Evolutionary conservation across 2,329 filamentous ascomycete species (phyloP).

Genomic region (Penicillium sp.): DNA sequence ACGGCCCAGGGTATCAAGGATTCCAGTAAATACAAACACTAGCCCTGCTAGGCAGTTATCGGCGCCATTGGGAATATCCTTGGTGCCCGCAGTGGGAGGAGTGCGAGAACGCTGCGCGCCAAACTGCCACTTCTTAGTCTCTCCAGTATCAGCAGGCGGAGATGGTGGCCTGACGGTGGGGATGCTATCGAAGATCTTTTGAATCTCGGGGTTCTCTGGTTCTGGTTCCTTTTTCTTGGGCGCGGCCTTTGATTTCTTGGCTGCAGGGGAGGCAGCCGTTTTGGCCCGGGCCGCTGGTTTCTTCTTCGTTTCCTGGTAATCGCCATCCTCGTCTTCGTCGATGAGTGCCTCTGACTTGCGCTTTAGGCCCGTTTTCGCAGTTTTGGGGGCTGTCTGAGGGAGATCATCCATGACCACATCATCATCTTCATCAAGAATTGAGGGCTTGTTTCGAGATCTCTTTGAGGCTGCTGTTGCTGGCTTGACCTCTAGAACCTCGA

Average conservation of each 20-base stretch:
- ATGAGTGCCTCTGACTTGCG: conserved; percentile 59
- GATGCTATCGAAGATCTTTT: conserved; percentile 86
- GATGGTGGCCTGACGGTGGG: conserved; percentile 80
- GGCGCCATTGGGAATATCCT: conserved; percentile 76
- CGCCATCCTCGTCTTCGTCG: conserved; percentile 55
- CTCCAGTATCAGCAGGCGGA: conserved; percentile 71
- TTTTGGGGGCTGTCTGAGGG: conserved; percentile 49
- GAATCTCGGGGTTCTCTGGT: conserved; percentile 69
- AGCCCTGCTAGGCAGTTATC: conserved; percentile 89
- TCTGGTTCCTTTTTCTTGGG: conserved; percentile 60
- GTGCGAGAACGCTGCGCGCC: conserved; percentile 63
- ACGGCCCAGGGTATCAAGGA: conserved; percentile 76
- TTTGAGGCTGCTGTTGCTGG: conserved; percentile 58
- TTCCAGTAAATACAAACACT: conserved; percentile 92
- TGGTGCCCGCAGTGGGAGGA: conserved; percentile 63
- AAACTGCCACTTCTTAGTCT: conserved; percentile 77
- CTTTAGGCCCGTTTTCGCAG: conserved; percentile 47
- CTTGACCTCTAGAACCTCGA: conserved; percentile 63
- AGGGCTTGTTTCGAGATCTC: conserved; percentile 39
- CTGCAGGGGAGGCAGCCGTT: conserved; percentile 31
- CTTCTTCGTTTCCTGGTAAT: conserved; percentile 60
- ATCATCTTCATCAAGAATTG: conserved; percentile 32
- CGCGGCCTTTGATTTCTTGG: conserved; percentile 56
- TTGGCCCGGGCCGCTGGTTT: conserved; percentile 49
- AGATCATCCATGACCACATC: conserved; percentile 57